A percentile compares a stretch with the other conserved stretches of the same genome.
Evolutionary conservation across 176 grass and related monocot species (phyloP).

Genomic region (Eleusine indica): DNA sequence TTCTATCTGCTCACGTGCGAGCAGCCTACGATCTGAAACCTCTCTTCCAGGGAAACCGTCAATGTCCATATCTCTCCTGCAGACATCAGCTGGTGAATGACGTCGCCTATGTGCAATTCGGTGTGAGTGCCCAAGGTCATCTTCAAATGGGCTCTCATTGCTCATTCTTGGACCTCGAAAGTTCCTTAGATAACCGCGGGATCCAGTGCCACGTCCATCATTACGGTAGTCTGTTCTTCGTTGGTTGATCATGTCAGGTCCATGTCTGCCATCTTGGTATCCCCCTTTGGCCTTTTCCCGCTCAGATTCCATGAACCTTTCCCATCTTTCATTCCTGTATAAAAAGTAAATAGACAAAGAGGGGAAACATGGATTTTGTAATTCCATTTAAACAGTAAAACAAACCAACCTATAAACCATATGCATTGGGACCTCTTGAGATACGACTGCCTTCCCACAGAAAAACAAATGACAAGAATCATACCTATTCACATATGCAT

Average conservation of each 20-base stretch:
- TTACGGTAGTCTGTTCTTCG: conserved; percentile 33
- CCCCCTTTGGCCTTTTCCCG: conserved; percentile 42
- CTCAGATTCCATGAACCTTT: conserved; percentile 50
- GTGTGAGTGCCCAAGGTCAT: conserved; percentile 37
- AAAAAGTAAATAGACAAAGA: conserved; percentile 6
- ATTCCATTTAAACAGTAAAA: conserved; percentile 37
- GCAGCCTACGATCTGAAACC: conserved; percentile 35
- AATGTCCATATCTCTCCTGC: conserved; percentile 40
- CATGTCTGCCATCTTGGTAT: conserved; percentile 39
- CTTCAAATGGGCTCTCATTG: conserved; percentile 40
- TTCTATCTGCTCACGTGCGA: conserved; percentile 34
- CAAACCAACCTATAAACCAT: conserved; percentile 13
- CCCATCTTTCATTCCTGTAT: conserved; percentile 65
- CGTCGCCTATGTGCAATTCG: conserved; percentile 26
- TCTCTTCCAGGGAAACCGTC: conserved; percentile 40
- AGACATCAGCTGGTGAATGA: conserved; percentile 30
- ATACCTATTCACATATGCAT: conserved; percentile 63
- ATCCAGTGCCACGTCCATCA: conserved; percentile 30
- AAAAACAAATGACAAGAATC: conserved; percentile 21
- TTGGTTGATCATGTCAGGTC: conserved; percentile 34
- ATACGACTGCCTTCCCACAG: conserved; percentile 8
- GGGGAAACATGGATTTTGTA: conserved; percentile 11
- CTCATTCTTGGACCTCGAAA: conserved; percentile 48
- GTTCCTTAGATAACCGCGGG: conserved; percentile 38
- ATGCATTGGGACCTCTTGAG: not conserved